Evolutionary conservation across 768 basidiomycete species (phyloP).

Genomic region (Leccinum uliginosum): DNA sequence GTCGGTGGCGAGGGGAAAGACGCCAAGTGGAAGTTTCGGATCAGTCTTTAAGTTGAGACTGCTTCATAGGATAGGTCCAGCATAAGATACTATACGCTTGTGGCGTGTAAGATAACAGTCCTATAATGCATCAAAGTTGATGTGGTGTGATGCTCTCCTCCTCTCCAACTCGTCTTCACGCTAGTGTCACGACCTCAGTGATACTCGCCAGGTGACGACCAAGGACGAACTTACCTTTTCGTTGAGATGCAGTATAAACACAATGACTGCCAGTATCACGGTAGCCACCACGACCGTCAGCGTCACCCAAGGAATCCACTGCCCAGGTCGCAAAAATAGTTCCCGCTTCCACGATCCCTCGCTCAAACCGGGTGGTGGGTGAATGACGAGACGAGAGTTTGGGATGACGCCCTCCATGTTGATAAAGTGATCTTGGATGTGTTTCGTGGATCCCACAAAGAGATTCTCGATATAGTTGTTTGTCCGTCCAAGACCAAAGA

Average conservation of each 20-base stretch:
- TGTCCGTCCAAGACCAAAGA: conserved; percentile 94
- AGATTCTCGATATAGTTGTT: conserved; percentile 99
- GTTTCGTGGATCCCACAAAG: conserved; percentile 88
- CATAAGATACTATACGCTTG: conserved; percentile 3
- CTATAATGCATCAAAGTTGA: conserved; percentile 94
- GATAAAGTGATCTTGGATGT: conserved; percentile 68
- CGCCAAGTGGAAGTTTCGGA: conserved; percentile 41
- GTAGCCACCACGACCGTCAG: conserved; percentile 76
- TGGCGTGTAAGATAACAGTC: conserved; percentile 16
- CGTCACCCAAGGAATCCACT: conserved; percentile 99
- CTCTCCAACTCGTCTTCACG: conserved; percentile 92
- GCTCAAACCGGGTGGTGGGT: conserved; percentile 58
- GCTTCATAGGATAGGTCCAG: not conserved
- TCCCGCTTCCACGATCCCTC: conserved; percentile 73
- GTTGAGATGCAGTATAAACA: conserved; percentile 81
- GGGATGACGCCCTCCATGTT: conserved; percentile 97
- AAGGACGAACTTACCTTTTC: conserved; percentile 68
- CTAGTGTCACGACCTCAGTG: conserved; percentile 36
- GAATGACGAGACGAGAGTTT: conserved; percentile 95
- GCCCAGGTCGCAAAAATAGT: conserved; percentile 88
- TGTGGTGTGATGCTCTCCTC: conserved; percentile 84
- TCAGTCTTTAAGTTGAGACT: conserved; percentile 5
- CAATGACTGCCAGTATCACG: conserved; percentile 70
- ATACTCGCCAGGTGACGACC: not conserved
- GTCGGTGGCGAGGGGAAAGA: conserved; percentile 51